phyloP scores from a whole-genome alignment of 495 filamentous ascomycete genomes.

The Lasiosphaeria hispida region DNA sequence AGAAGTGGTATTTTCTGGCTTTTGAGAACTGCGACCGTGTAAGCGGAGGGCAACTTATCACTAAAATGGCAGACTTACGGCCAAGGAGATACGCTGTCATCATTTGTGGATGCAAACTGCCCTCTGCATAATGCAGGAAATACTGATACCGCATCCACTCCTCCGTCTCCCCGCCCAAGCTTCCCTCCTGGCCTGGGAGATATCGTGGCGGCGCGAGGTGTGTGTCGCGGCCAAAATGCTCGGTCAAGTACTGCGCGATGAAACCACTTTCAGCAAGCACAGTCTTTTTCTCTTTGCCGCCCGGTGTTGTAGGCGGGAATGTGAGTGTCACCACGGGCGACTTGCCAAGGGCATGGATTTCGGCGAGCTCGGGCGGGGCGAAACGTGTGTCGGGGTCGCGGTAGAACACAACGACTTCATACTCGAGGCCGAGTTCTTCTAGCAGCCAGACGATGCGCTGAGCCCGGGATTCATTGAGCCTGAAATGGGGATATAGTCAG shows the following conservation, averaged over 20 bases:
- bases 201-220: constrained; percentile 66
- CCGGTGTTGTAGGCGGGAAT: constrained; percentile 23
- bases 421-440: constrained; percentile 76
- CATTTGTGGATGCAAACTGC: constrained; percentile 30
- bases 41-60: background rate
- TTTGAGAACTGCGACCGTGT: constrained; percentile 42
- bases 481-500: constrained; percentile 22
- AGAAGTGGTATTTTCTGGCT: constrained; percentile 75
- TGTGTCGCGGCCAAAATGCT: constrained; percentile 57
- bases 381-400: constrained; percentile 52
- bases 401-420: constrained; percentile 73
- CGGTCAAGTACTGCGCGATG: constrained; percentile 77
- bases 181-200: constrained; percentile 49
- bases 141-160: constrained; percentile 74
- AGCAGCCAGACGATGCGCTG: constrained; percentile 89
- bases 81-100: constrained; percentile 17
- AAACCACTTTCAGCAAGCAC: constrained; percentile 77
- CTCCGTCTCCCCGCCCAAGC: constrained; percentile 68
- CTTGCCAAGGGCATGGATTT: constrained; percentile 83
- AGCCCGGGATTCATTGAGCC: constrained; percentile 75
- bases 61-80: background rate
- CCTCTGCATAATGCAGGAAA: constrained; percentile 78
- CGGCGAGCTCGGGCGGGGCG: constrained; percentile 69
- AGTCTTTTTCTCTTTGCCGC: constrained; percentile 33
- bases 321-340: constrained; percentile 68